phyloP scores from a whole-genome alignment of 371 early-diverging fungal species.

The Enterocytospora artemiae region DNA sequence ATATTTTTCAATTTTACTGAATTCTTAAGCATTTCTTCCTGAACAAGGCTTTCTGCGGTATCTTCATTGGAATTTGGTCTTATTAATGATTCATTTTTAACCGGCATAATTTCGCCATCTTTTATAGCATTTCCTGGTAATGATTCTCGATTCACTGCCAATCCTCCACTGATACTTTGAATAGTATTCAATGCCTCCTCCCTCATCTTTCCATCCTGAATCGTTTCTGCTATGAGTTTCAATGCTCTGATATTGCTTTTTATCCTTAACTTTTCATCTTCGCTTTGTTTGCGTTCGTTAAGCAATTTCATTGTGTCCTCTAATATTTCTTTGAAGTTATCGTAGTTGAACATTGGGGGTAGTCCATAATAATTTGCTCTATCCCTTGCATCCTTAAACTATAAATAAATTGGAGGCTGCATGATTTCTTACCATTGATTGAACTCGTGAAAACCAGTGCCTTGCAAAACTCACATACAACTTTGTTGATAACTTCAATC shows the following conservation, averaged over 20 bases:
- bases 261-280: conserved; percentile 16
- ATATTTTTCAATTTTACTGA: not conserved
- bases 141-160: too few relatives aligned
- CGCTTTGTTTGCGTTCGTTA: conserved; percentile 2
- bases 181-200: conserved; percentile 2
- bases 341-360: conserved; percentile 1
- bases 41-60: not conserved
- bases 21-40: conserved; percentile 8
- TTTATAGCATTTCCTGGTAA: too few relatives aligned
- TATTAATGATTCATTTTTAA: too few relatives aligned
- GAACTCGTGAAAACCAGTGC: too few relatives aligned
- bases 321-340: conserved; percentile 12
- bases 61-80: too few relatives aligned
- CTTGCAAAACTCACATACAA: too few relatives aligned
- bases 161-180: too few relatives aligned
- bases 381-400: too few relatives aligned
- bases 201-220: conserved; percentile 8
- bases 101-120: too few relatives aligned
- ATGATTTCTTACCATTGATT: too few relatives aligned
- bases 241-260: conserved; percentile 28
- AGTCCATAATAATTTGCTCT: not conserved
- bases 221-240: conserved; percentile 6
- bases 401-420: too few relatives aligned
- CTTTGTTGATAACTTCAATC: too few relatives aligned
- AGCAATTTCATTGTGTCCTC: not conserved